Evolutionary conservation across 768 basidiomycete species (phyloP).

Genomic region (Agaricus subrufescens): DNA sequence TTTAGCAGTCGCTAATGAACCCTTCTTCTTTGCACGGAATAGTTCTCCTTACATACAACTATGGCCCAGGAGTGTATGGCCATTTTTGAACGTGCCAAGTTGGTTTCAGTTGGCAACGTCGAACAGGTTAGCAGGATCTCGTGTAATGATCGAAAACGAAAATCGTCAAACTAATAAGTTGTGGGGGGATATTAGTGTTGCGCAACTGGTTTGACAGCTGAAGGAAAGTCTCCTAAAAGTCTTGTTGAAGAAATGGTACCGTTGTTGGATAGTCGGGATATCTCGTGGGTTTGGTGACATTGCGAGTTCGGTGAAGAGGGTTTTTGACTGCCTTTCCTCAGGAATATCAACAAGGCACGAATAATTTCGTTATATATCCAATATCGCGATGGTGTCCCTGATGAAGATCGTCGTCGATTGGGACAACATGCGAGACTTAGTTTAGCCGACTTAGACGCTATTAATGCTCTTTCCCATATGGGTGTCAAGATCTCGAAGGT

Average conservation of each 20-base stretch:
- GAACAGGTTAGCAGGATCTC: slow-evolving; percentile 64
- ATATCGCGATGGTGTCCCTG: slow-evolving; percentile 94
- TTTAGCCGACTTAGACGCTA: slow-evolving; percentile 87
- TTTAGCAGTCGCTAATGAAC: not conserved
- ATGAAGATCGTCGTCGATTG: slow-evolving; percentile 89
- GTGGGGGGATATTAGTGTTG: slow-evolving; percentile 56
- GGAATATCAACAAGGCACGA: slow-evolving; percentile 89
- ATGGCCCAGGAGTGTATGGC: slow-evolving; percentile 99
- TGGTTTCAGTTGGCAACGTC: slow-evolving; percentile 78
- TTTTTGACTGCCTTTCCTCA: slow-evolving; percentile 24
- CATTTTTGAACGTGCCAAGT: slow-evolving; percentile 83
- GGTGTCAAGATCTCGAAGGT: slow-evolving; percentile 86
- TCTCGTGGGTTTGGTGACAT: slow-evolving; percentile 52
- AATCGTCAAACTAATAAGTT: too few relatives aligned
- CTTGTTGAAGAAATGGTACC: slow-evolving; percentile 99
- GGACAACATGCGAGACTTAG: slow-evolving; percentile 93
- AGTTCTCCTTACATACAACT: slow-evolving; percentile 95
- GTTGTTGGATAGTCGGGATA: slow-evolving; percentile 78
- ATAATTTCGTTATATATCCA: slow-evolving; percentile 95
- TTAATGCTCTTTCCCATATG: slow-evolving; percentile 80
- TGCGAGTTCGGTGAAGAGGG: not conserved
- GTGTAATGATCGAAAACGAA: not conserved
- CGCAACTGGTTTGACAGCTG: slow-evolving; percentile 85
- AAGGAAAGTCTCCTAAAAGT: slow-evolving; percentile 92
- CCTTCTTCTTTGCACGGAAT: not conserved